These are phyloP conservation scores for Trametes cinnabarina DNA, from an alignment of 768 basidiomycete species.

Conservation along the genomic window DNA sequence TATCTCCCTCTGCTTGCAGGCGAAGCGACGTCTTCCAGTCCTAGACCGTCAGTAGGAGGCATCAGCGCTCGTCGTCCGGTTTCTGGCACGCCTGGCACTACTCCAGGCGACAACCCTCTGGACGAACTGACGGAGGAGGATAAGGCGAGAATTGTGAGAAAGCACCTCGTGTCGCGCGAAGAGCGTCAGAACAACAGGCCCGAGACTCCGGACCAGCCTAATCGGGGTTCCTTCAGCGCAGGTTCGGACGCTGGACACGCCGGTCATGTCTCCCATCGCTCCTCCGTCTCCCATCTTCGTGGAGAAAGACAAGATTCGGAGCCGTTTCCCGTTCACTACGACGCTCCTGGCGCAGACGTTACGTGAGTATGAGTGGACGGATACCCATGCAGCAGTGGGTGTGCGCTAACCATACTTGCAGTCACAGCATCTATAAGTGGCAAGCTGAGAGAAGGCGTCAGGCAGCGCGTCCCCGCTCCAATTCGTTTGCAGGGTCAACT, in stretches of 20 bases:
- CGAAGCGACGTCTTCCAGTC: slow-evolving; percentile 18
- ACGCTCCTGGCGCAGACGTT: slow-evolving; percentile 85
- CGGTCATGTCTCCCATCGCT: slow-evolving; percentile 30
- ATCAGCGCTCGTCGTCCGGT: slow-evolving; percentile 38
- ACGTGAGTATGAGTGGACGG: slow-evolving; percentile 61
- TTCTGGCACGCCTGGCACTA: slow-evolving; percentile 28
- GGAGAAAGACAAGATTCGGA: slow-evolving; percentile 52
- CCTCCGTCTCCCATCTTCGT: slow-evolving; percentile 27
- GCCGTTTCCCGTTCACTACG: slow-evolving; percentile 83
- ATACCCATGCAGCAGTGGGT: no score
- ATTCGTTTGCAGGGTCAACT: slow-evolving; percentile 62
- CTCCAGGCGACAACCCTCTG: slow-evolving; percentile 38
- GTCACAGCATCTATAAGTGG: slow-evolving; percentile 96
- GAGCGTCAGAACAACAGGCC: slow-evolving; percentile 42
- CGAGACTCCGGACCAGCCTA: slow-evolving; percentile 21
- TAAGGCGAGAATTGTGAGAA: slow-evolving; percentile 75
- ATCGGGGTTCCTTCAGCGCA: slow-evolving; percentile 25
- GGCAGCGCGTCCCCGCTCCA: slow-evolving; percentile 59
- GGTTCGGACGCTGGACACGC: slow-evolving; percentile 33
- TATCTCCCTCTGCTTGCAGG: slow-evolving; percentile 15
- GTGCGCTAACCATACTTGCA: slow-evolving; percentile 30
- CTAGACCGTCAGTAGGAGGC: slow-evolving; percentile 33
- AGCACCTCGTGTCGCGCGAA: slow-evolving; percentile 76
- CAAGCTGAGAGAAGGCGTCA: slow-evolving; percentile 70
- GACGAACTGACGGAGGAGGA: slow-evolving; percentile 77